Percentiles rank a stretch among this genome's conserved stretches.
Conservation (phyloP, 2,329 filamentous ascomycete species). For the Penicillium rolfsii region DNA sequence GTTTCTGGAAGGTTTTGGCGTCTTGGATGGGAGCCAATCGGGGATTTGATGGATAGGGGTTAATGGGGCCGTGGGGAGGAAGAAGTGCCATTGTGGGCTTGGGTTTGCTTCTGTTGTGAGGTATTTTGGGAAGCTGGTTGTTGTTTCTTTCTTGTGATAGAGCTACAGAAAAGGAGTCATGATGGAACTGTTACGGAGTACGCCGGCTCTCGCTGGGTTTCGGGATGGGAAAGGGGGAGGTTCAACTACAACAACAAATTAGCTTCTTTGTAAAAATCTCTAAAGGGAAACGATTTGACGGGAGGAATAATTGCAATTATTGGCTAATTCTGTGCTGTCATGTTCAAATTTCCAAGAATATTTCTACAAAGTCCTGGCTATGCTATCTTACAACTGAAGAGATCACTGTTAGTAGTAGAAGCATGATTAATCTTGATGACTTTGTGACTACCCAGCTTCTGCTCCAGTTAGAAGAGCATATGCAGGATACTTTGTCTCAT, state of each 20-base stretch:
- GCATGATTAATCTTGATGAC: too few relatives aligned
- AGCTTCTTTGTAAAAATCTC: not conserved
- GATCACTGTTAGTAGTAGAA: too few relatives aligned
- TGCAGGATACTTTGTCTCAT: too few relatives aligned
- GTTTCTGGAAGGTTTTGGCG: conserved; percentile 8
- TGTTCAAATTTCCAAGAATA: too few relatives aligned
- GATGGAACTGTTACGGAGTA: not conserved
- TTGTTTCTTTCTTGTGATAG: not conserved
- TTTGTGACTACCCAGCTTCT: too few relatives aligned
- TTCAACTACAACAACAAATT: not conserved
- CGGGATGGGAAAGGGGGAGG: not conserved
- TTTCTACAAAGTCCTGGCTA: too few relatives aligned
- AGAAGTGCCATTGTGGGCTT: not conserved
- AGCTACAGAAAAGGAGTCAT: not conserved
- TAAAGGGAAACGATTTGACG: not conserved
- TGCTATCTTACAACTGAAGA: too few relatives aligned
- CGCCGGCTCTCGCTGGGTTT: not conserved
- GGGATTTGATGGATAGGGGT: not conserved
- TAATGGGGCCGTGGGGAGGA: not conserved
- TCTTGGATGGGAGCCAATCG: conserved; percentile 3
- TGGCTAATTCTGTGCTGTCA: not conserved
- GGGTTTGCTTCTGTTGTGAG: not conserved
- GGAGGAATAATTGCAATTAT: not conserved
- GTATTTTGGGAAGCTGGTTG: not conserved
- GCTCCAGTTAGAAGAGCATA: too few relatives aligned